Evolutionary conservation across 2,329 filamentous ascomycete species (phyloP), one percentile per base, ranked within the genome.

Genomic region (Aaosphaeria arxii): DNA sequence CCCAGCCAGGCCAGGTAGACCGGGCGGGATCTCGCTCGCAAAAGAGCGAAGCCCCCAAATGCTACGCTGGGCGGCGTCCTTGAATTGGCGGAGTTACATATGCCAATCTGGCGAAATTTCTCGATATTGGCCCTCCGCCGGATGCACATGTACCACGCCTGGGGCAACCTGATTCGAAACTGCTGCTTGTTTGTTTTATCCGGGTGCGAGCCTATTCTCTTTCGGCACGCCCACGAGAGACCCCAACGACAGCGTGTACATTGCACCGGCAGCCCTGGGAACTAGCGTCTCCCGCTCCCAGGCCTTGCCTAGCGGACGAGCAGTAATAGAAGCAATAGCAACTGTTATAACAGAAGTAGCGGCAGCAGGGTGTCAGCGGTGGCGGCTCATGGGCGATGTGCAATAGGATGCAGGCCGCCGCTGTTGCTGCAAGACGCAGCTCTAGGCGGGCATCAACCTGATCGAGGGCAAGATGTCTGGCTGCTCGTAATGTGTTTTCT

Each of bases 101-200:
- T 49, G 55, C 57, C 62, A 62, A 65, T 54, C 63, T 59, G 51
- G 56, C 55, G 54, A 39, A 44, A 63, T 63, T 66, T 54, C 59
- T 56, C 63, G 56, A 65, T 64, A 66, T 65, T 63, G 60, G 47
- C 48, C 48, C 54, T 48, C 55, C 43, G 54, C 48, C 53, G 48
- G 56, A 54, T 54, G 57, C 62, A 61, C 61, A 53, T 59, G 63
- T 68, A 61, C 61, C 50, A 67, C 62, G 52, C 49, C 57, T 48
- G 50, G 51, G 40, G 50, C 42, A 42, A 48, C 49, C 42, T 58
- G 61, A 61, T 66, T 64, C 60, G 58, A 65, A 63, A 62, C 61
- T 51, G 51, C 50, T 46, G 44, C 55, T 60, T 53, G 63, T 64
- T 63, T 65, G 61, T 62, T 66, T 66, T 64, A 64, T 52, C 64